Conservation (phyloP, 139 green algal genomes). For the Auxenochlorella pyrenoidosa region DNA sequence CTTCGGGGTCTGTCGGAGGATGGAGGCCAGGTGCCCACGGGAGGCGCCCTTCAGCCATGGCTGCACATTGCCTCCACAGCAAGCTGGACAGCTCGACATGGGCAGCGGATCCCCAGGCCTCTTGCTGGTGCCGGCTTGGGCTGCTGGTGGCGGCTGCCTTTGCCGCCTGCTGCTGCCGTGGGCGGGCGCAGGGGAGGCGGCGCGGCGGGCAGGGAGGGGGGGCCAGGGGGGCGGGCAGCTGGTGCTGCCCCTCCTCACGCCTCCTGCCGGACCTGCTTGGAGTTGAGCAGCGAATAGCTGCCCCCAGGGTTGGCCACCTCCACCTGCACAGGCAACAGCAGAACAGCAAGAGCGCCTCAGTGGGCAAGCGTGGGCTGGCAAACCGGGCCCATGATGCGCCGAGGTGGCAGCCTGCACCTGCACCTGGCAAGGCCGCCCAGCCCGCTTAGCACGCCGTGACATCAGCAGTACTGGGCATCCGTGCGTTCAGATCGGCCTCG, state of each 20-base stretch:
- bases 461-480: background rate
- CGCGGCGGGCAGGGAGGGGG: no score
- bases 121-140: background rate
- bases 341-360: background rate
- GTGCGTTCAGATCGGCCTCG: no score
- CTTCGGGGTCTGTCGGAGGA: no score
- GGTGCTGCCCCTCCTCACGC: background rate
- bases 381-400: background rate
- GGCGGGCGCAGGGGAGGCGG: background rate
- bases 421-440: background rate
- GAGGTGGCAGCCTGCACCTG: background rate
- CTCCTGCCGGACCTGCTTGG: slow-evolving; percentile 12
- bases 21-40: no score
- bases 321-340: slow-evolving; percentile 1
- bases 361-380: no score
- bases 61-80: no score
- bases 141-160: background rate
- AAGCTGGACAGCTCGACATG: no score
- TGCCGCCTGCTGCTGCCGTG: background rate
- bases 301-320: slow-evolving; percentile 24
- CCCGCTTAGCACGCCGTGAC: background rate
- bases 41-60: no score
- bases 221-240: no score
- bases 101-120: no score
- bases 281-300: slow-evolving; percentile 19